phyloP scores from a whole-genome alignment of 164 flowering plant species.

The Platanus orientalis region DNA sequence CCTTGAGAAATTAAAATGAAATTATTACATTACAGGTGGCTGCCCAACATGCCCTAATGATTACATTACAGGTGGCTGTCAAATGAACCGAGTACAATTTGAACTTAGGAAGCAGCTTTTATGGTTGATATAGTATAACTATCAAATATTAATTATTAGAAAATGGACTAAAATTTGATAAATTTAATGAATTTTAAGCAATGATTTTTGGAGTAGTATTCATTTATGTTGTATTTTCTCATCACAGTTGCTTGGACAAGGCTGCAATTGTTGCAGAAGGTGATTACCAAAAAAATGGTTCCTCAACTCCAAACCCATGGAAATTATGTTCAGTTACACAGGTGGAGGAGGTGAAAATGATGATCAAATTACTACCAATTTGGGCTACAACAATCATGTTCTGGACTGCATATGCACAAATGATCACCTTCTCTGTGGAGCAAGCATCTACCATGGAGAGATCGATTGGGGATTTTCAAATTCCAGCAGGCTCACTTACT shows the following conservation, averaged over 20 bases:
- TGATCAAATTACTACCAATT: conserved; percentile 26
- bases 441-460: conserved; percentile 43
- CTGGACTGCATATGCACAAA: conserved; percentile 37
- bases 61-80: too few species aligned
- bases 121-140: too few species aligned
- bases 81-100: too few species aligned
- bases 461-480: conserved; percentile 24
- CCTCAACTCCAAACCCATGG: conserved; percentile 17
- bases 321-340: conserved; percentile 22
- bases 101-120: too few species aligned
- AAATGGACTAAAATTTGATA: too few species aligned
- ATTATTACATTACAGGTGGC: too few species aligned
- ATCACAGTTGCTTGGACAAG: conserved; percentile 29
- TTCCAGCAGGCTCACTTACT: conserved; percentile 35
- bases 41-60: too few species aligned
- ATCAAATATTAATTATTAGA: too few species aligned
- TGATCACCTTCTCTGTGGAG: conserved; percentile 38
- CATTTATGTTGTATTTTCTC: too few species aligned
- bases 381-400: conserved; percentile 40
- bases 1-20: too few species aligned
- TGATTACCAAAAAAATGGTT: neutral
- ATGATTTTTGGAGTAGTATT: too few species aligned
- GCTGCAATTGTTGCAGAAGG: conserved; percentile 13
- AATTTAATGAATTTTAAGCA: too few species aligned
- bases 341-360: conserved; percentile 35